phyloP scores from a whole-genome alignment of 306 rosid genomes.

The Pueraria montana region DNA sequence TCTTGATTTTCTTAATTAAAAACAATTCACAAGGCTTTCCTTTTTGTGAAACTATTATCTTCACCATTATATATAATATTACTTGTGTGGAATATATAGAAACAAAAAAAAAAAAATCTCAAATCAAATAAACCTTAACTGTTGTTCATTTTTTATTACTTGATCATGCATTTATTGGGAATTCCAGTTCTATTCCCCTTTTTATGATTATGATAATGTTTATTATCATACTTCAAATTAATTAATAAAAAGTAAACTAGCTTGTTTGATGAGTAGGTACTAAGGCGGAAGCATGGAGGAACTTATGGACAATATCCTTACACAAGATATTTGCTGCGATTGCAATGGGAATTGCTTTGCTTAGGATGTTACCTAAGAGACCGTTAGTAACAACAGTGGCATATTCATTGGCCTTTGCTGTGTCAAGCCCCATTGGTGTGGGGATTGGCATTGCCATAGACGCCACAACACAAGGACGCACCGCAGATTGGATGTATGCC shows the following conservation, averaged over 20 bases:
- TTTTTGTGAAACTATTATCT: too few species aligned
- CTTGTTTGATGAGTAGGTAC: slow-evolving; percentile 35
- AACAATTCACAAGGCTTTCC: not conserved
- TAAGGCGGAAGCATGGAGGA: slow-evolving; percentile 82
- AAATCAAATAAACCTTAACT: too few species aligned
- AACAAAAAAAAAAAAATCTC: too few species aligned
- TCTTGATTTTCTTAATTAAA: too few species aligned
- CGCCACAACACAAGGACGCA: slow-evolving; percentile 72
- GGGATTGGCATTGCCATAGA: slow-evolving; percentile 86
- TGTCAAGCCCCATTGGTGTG: slow-evolving; percentile 81
- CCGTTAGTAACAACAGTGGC: slow-evolving; percentile 60
- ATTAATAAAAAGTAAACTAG: too few species aligned
- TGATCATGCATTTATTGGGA: too few species aligned
- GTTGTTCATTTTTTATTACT: too few species aligned
- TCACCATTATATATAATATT: too few species aligned
- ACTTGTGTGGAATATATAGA: too few species aligned
- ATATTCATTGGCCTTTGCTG: slow-evolving; percentile 73
- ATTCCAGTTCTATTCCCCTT: too few species aligned
- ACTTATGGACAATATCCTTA: slow-evolving; percentile 79
- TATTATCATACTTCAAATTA: too few species aligned
- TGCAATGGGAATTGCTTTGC: slow-evolving; percentile 87
- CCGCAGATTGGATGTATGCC: slow-evolving; percentile 78
- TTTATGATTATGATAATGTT: too few species aligned
- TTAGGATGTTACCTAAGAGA: slow-evolving; percentile 77
- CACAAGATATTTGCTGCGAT: slow-evolving; percentile 90